Conservation (phyloP, 108 stramenopile genomes). For the Halocafeteria seosinensis region DNA sequence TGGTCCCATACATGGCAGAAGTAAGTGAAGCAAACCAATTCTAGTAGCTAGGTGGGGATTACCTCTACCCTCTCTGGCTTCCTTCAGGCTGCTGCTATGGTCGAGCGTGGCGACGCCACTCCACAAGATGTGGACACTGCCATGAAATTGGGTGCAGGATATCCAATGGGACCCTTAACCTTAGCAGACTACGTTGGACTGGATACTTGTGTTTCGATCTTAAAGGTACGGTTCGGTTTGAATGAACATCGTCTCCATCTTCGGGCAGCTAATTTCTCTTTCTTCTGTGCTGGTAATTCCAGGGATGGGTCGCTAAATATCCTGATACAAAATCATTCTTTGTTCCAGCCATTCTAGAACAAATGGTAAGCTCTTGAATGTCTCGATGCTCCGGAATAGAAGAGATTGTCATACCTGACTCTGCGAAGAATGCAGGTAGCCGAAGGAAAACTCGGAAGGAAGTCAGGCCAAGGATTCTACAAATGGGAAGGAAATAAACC, state of each 20-base stretch:
- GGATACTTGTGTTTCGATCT: constrained; percentile 70
- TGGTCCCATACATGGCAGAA: constrained; percentile 70
- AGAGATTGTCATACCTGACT: too few relatives aligned
- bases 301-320: constrained; percentile 19
- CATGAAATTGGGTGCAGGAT: constrained; percentile 90
- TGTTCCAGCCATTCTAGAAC: constrained; percentile 57
- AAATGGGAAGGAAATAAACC: constrained; percentile 16
- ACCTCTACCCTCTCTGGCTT: too few relatives aligned
- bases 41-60: neutral
- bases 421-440: too few relatives aligned
- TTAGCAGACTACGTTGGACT: constrained; percentile 88
- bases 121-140: constrained; percentile 75
- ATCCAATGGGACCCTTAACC: constrained; percentile 81
- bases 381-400: too few relatives aligned
- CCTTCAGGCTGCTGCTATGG: constrained; percentile 63
- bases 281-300: too few relatives aligned
- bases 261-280: neutral
- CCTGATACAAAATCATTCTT: constrained; percentile 75
- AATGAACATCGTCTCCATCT: constrained; percentile 22
- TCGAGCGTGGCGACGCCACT: constrained; percentile 76
- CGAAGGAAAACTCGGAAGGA: constrained; percentile 73
- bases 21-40: constrained; percentile 21
- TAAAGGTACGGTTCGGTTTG: constrained; percentile 66
- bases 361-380: too few relatives aligned
- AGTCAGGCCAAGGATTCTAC: constrained; percentile 69